A percentile compares a stretch with the other conserved stretches of the same genome.
Conservation (phyloP, 495 filamentous ascomycete species). For the Penicillium atrosanguineum region DNA sequence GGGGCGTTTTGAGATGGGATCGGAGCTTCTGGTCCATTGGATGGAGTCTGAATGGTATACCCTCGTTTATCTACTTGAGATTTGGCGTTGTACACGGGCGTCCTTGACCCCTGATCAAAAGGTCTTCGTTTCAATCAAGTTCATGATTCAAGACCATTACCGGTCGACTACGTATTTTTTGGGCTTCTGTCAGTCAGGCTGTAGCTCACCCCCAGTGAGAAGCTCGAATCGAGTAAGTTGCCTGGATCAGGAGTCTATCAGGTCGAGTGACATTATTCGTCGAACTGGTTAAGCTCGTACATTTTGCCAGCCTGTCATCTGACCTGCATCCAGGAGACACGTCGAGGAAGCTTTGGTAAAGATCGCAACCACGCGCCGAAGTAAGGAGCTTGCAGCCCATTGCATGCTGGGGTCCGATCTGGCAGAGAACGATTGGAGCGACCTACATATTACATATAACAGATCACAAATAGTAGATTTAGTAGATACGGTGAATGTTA, state of each 20-base stretch:
- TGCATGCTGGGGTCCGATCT: background rate
- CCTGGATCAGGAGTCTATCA: no score
- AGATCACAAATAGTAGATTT: no score
- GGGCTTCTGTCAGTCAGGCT: no score
- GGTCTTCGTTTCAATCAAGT: background rate
- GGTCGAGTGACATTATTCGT: background rate
- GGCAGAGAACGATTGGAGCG: background rate
- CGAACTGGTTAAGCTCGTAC: no score
- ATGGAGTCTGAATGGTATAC: slow-evolving; percentile 13
- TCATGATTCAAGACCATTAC: background rate
- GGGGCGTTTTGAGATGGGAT: slow-evolving; percentile 3
- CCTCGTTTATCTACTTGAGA: slow-evolving; percentile 14
- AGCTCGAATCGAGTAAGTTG: background rate
- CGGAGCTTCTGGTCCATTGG: background rate
- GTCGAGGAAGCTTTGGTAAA: background rate
- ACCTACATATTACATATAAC: background rate
- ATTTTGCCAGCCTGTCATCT: no score
- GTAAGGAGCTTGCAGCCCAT: slow-evolving; percentile 4
- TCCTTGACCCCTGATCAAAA: background rate
- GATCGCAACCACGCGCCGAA: background rate
- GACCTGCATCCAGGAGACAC: no score
- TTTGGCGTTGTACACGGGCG: slow-evolving; percentile 9
- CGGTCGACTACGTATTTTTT: background rate
- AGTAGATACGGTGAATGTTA: background rate
- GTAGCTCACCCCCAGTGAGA: background rate